Conservation (phyloP, 2,329 filamentous ascomycete species). For the Tolypocladium album region DNA sequence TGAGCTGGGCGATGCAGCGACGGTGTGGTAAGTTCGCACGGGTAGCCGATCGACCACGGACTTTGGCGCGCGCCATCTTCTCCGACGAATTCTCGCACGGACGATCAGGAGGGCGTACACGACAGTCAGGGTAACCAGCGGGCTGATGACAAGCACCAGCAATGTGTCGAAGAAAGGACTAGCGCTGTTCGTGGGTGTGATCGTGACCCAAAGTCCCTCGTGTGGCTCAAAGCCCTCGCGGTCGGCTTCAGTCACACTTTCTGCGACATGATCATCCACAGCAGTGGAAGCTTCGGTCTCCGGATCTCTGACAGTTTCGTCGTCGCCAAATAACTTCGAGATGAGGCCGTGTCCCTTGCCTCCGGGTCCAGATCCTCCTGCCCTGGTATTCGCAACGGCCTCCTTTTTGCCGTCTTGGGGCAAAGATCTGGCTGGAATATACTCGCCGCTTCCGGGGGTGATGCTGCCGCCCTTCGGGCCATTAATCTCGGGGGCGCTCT, state of each 20-base stretch:
- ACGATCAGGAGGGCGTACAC: constrained; percentile 85
- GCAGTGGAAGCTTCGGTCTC: constrained; percentile 13
- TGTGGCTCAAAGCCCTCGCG: constrained; percentile 18
- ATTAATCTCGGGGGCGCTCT: constrained; percentile 9
- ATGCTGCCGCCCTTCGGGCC: constrained; percentile 54
- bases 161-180: constrained; percentile 95
- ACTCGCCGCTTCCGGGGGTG: constrained; percentile 64
- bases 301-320: constrained; percentile 16
- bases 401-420: constrained; percentile 3
- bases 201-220: constrained; percentile 90
- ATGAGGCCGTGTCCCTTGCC: constrained; percentile 27
- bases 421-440: constrained; percentile 21
- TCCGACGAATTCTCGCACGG: constrained; percentile 75
- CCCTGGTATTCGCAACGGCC: not conserved
- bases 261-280: constrained; percentile 9
- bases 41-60: constrained; percentile 91
- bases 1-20: constrained; percentile 47
- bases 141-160: constrained; percentile 91
- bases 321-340: constrained; percentile 39
- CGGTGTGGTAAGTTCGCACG: constrained; percentile 88
- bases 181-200: constrained; percentile 80
- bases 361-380: constrained; percentile 19
- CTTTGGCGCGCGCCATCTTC: constrained; percentile 95
- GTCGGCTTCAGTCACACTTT: constrained; percentile 1
- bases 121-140: constrained; percentile 80